Conservation (phyloP, 257 asterid genomes). For the Verbascum thapsus region DNA sequence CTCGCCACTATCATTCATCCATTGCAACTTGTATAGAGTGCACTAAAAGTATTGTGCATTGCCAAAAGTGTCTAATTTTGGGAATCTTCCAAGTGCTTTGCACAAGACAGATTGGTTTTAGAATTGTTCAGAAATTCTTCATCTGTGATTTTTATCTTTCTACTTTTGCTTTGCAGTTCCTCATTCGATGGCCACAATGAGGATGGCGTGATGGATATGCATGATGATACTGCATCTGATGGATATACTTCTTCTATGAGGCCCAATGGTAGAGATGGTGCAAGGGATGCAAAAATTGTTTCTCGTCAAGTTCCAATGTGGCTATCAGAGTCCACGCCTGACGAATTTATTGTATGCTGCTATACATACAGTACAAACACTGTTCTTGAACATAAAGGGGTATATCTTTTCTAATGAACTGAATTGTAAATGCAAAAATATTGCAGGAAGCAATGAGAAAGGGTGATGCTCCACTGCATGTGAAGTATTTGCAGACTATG, state of each 20-base stretch:
- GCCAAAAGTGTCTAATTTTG: not conserved
- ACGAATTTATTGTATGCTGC: slow-evolving; percentile 91
- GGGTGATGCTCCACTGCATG: slow-evolving; percentile 79
- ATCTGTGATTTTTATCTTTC: slow-evolving; percentile 29
- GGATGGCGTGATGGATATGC: slow-evolving; percentile 59
- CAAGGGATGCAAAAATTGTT: slow-evolving; percentile 50
- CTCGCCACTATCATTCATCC: no score
- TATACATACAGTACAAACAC: slow-evolving; percentile 33
- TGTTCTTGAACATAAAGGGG: slow-evolving; percentile 31
- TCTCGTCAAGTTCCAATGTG: slow-evolving; percentile 77
- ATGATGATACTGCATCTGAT: slow-evolving; percentile 57
- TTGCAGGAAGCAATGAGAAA: slow-evolving; percentile 95
- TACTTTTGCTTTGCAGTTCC: slow-evolving; percentile 54
- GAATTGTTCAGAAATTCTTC: slow-evolving; percentile 19
- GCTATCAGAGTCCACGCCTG: slow-evolving; percentile 95
- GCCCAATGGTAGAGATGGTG: slow-evolving; percentile 64
- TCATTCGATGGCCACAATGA: slow-evolving; percentile 77
- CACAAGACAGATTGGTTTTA: slow-evolving; percentile 22
- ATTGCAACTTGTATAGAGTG: no score
- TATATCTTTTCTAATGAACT: slow-evolving; percentile 33
- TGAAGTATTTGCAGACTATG: slow-evolving; percentile 93
- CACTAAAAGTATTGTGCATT: not conserved
- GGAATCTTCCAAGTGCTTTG: slow-evolving; percentile 24
- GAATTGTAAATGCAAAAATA: slow-evolving; percentile 29
- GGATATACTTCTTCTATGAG: slow-evolving; percentile 49